phyloP scores from a whole-genome alignment of 164 flowering plant genomes.

The Stephania yunnanensis region DNA sequence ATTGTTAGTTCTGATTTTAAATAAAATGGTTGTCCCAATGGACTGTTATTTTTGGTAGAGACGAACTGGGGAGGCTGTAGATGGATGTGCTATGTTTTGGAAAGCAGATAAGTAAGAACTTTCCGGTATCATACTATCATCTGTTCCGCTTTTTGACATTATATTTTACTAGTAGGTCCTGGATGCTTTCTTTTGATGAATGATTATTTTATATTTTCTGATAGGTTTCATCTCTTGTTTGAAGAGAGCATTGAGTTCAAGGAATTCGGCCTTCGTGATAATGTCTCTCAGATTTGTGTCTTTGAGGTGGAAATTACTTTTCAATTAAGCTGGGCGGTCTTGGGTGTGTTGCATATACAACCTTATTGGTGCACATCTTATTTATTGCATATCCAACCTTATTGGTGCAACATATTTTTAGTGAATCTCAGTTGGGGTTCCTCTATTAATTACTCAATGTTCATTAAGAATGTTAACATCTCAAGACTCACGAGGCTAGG shows the following conservation, averaged over 20 bases:
- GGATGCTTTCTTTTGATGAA: background rate
- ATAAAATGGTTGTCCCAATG: background rate
- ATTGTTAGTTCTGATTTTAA: background rate
- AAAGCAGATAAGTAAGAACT: constrained; percentile 39
- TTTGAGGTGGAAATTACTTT: constrained; percentile 39
- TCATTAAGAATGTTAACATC: background rate
- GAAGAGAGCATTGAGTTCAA: constrained; percentile 43
- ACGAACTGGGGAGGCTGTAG: constrained; percentile 50
- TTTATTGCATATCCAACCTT: background rate
- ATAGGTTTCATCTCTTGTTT: constrained; percentile 44
- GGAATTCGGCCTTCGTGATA: constrained; percentile 47
- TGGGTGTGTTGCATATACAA: background rate
- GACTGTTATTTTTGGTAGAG: constrained; percentile 33
- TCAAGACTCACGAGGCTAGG: background rate
- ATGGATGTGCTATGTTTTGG: constrained; percentile 78
- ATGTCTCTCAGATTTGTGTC: constrained; percentile 58
- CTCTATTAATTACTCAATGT: background rate
- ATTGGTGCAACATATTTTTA: background rate
- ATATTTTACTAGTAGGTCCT: background rate
- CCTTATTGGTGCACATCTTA: background rate
- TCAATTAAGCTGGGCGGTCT: background rate
- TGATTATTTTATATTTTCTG: constrained; percentile 1
- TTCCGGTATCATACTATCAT: background rate
- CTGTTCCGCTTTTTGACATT: background rate
- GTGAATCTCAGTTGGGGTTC: background rate